Base-by-base conservation (phyloP, 176 grass and related monocot species). In the Oryza rufipogon region DNA sequence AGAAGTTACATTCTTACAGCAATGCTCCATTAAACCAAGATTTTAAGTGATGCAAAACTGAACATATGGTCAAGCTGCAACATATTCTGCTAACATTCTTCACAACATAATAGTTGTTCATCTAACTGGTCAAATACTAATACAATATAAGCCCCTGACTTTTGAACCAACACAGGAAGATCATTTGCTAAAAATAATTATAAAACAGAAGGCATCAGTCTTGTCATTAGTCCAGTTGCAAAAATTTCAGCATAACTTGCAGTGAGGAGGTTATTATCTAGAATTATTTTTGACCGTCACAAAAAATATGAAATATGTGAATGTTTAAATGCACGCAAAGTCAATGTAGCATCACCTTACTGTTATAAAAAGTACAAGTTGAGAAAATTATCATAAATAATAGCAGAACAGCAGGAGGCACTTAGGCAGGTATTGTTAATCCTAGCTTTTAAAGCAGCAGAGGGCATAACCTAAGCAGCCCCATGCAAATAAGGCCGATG, bases 361-460 rank as follows among this genome's bases (percentile, higher is more conserved):
- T 49, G 13, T 49, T 49, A 6, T 15, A 44, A 73, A 73, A 6
- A 79, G 12, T 6, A 71, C 41, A 71, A 44, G 34, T 28, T 71
- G 42, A 44, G 56, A 9, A 80, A 80, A 80, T 15, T 69, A 38
- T 56, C 30, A 81, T 34, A 54, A 70, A 51, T 22, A 45, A 32
- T 69, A 51, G 23, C 39, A 67, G 28, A 45, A 32, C 34, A 22
- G 41, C 39, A 67, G 28, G 20, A 82, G 10, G 36, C 36, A 64
- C 16, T 20, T 64, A 47, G 25, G 6, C 16, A 47, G 11, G 34
- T 26, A n/a, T 61, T 22, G 48, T 61, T 36, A 19, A 36, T 76
- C 28, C 64, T 68, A 75, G 36, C 72, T 61, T 81, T 23, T 38
- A 76, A 82, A 70, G 39, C 49, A 87, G 48, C 25, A 70, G 64